Percentiles rank a stretch among this genome's conserved stretches.
Conservation (phyloP, 2,329 filamentous ascomycete species). For the Colletotrichum lindemuthianum region DNA sequence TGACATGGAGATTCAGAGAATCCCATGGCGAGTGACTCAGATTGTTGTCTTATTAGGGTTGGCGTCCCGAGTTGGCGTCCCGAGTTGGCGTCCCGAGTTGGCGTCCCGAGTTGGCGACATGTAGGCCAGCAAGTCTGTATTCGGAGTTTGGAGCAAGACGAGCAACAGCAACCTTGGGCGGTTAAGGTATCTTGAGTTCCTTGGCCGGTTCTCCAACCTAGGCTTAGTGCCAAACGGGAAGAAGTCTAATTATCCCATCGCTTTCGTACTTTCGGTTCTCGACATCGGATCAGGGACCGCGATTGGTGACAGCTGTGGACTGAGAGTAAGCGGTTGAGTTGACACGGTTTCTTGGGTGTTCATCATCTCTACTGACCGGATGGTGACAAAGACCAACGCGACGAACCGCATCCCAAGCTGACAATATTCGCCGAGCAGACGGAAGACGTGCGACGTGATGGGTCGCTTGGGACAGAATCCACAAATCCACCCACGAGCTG, state of each 20-base stretch:
- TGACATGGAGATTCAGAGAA: slow-evolving; percentile 13
- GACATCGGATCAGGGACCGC: background rate
- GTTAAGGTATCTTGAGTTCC: slow-evolving; percentile 9
- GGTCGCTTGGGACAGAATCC: no score
- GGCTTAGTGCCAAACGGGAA: slow-evolving; percentile 23
- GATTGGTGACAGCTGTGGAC: background rate
- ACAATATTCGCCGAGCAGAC: background rate
- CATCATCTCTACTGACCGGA: background rate
- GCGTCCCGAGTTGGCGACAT: no score
- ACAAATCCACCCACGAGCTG: no score
- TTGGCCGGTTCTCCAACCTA: slow-evolving; percentile 7
- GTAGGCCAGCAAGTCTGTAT: no score
- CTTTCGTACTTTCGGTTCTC: background rate
- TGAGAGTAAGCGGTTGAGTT: no score
- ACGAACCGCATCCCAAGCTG: background rate
- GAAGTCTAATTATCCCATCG: background rate
- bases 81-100: no score
- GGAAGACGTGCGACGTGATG: no score
- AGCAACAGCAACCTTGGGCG: background rate
- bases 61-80: no score
- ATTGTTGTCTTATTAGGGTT: no score
- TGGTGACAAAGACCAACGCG: background rate
- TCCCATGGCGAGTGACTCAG: slow-evolving; percentile 3
- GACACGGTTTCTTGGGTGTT: no score
- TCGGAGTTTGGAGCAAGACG: no score